Evolutionary conservation across 352 stramenopile genomes (phyloP).

Genomic region (Globisporangium mamillatum): DNA sequence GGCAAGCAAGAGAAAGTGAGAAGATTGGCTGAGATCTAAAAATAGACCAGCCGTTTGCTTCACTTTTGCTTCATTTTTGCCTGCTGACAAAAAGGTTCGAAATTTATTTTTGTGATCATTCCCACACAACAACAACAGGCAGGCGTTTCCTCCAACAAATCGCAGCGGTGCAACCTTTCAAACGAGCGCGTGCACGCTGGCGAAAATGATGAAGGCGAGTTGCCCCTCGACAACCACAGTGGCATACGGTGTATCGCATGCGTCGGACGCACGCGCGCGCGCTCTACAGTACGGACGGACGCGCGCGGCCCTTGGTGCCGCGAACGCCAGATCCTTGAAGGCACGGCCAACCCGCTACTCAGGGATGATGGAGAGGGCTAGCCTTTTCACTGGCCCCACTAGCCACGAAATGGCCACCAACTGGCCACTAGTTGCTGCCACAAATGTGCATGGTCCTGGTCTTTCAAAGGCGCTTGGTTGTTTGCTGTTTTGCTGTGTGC

Average conservation of each 20-base stretch:
- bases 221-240: neutral
- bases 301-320: neutral
- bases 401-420: neutral
- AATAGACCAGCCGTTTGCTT: neutral
- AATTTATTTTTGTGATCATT: neutral
- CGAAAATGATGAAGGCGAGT: neutral
- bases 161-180: neutral
- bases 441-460: neutral
- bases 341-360: neutral
- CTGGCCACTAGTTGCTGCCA: neutral
- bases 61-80: neutral
- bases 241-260: neutral
- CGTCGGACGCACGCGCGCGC: neutral
- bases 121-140: neutral
- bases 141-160: neutral
- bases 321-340: neutral
- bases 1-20: neutral
- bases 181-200: neutral
- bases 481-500: too few species aligned
- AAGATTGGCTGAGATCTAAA: neutral
- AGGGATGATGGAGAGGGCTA: neutral
- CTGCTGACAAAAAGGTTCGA: neutral
- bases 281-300: neutral
- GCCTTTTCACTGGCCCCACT: neutral
- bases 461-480: neutral